phyloP scores from a whole-genome alignment of 1,139 yeast genomes.

The Taiozyma sp. region DNA sequence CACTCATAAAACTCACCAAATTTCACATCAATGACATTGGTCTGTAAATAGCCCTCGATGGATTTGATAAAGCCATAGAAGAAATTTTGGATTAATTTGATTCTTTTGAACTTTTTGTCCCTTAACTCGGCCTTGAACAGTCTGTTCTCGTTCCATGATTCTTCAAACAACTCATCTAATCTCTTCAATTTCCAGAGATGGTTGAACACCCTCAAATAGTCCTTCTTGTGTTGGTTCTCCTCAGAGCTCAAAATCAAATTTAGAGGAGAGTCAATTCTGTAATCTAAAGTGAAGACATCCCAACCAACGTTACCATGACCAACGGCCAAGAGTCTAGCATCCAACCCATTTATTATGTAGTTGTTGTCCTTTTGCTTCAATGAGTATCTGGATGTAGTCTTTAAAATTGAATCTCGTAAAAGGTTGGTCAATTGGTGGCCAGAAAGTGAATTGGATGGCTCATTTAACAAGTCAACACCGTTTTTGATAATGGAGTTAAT shows the following conservation, averaged over 20 bases:
- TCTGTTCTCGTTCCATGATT: slow-evolving; percentile 40
- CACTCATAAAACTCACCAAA: slow-evolving; percentile 27
- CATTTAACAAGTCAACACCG: slow-evolving; percentile 49
- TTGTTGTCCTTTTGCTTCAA: slow-evolving; percentile 27
- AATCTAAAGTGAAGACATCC: slow-evolving; percentile 92
- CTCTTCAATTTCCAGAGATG: slow-evolving; percentile 78
- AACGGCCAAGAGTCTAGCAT: slow-evolving; percentile 73
- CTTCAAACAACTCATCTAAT: slow-evolving; percentile 45
- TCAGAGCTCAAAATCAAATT: slow-evolving; percentile 37
- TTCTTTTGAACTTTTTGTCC: slow-evolving; percentile 31
- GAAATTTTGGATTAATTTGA: slow-evolving; percentile 41
- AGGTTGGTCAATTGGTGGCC: slow-evolving; percentile 62
- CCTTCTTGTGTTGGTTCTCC: slow-evolving; percentile 38
- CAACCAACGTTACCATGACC: slow-evolving; percentile 73
- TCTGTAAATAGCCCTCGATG: slow-evolving; percentile 38
- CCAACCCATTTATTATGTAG: slow-evolving; percentile 48
- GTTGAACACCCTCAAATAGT: slow-evolving; percentile 77
- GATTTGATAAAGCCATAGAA: slow-evolving; percentile 40
- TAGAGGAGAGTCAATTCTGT: slow-evolving; percentile 57
- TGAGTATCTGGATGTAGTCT: slow-evolving; percentile 50
- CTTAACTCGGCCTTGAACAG: slow-evolving; percentile 7
- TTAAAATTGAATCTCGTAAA: slow-evolving; percentile 59
- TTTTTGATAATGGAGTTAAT: slow-evolving; percentile 56
- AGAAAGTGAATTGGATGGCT: slow-evolving; percentile 58
- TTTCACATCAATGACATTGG: slow-evolving; percentile 43